Evolutionary conservation across 2,329 filamentous ascomycete genomes (phyloP).

Genomic region (Talaromyces verruculosus): DNA sequence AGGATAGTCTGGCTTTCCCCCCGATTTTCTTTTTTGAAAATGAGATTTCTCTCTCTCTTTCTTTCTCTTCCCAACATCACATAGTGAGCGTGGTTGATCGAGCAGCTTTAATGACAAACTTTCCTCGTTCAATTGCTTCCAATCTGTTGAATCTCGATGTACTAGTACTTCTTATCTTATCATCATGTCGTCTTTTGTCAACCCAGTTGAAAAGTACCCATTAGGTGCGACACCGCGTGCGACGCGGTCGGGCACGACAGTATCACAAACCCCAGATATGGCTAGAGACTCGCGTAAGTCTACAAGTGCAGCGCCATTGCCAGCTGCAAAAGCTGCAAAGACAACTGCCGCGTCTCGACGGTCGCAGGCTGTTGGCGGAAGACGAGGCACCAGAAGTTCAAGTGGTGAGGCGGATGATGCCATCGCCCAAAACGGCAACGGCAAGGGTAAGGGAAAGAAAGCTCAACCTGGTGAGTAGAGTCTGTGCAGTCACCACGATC

Average conservation of each 20-base stretch:
- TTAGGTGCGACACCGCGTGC: slow-evolving; percentile 11
- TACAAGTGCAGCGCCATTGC: slow-evolving; percentile 3
- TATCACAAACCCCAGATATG: slow-evolving; percentile 1
- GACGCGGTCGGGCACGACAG: slow-evolving; percentile 18
- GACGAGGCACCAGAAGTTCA: slow-evolving; percentile 8
- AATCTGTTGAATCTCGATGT: slow-evolving; percentile 1
- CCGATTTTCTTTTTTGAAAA: background rate
- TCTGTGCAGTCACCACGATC: background rate
- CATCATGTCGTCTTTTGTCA: slow-evolving; percentile 13
- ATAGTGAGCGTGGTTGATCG: background rate
- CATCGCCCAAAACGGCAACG: slow-evolving; percentile 12
- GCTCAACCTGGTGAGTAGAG: slow-evolving; percentile 15
- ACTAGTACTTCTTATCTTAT: slow-evolving; percentile 13
- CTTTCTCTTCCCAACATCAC: slow-evolving; percentile 1
- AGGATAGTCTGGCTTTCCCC: slow-evolving; percentile 5
- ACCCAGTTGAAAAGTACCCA: slow-evolving; percentile 13
- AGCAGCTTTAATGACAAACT: background rate
- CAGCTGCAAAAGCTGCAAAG: background rate
- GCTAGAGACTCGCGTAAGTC: background rate
- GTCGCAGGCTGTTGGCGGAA: slow-evolving; percentile 3
- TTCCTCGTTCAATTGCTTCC: background rate
- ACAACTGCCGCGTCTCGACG: background rate
- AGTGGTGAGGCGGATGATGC: slow-evolving; percentile 11
- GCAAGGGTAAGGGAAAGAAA: slow-evolving; percentile 7
- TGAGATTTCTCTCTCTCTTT: background rate